Evolutionary conservation across 164 flowering plant species (phyloP).

Genomic region (Vitis cinerea): DNA sequence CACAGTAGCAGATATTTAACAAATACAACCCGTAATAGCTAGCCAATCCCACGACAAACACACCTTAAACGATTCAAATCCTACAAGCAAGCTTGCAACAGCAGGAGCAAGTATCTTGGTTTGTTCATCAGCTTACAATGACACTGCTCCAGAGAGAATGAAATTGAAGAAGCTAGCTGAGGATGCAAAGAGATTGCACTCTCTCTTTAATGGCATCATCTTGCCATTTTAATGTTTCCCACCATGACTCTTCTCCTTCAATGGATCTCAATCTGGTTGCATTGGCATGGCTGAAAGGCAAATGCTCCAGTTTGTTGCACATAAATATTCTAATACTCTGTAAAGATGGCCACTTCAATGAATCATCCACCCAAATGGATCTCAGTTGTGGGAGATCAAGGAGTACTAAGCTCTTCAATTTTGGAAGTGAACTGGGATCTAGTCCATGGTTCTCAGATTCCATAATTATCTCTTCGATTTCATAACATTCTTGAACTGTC

Average conservation of each 20-base stretch:
- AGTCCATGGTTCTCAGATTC: background rate
- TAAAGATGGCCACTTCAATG: conserved; percentile 12
- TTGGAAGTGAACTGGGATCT: background rate
- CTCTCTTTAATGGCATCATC: background rate
- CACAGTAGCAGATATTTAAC: too few species aligned
- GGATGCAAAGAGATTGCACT: too few species aligned
- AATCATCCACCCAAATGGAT: conserved; percentile 1
- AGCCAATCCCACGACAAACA: too few species aligned
- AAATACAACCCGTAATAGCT: too few species aligned
- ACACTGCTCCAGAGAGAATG: too few species aligned
- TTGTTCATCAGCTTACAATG: too few species aligned
- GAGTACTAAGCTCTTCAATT: conserved; percentile 5
- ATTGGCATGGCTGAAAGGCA: conserved; percentile 6
- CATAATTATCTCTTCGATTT: conserved; percentile 8
- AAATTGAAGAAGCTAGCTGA: too few species aligned
- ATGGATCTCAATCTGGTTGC: conserved; percentile 7
- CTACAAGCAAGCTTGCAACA: too few species aligned
- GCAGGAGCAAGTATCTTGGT: too few species aligned
- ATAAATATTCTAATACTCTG: conserved; percentile 1
- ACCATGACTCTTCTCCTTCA: conserved; percentile 11
- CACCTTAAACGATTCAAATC: too few species aligned
- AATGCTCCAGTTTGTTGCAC: background rate
- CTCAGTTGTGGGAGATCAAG: conserved; percentile 2
- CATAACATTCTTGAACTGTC: conserved; percentile 9
- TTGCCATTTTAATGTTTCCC: conserved; percentile 7